Evolutionary conservation across 1,284 basidiomycete genomes (phyloP), one percentile per base, ranked within the genome.

Genomic region (Cystobasidiaceae sp.): DNA sequence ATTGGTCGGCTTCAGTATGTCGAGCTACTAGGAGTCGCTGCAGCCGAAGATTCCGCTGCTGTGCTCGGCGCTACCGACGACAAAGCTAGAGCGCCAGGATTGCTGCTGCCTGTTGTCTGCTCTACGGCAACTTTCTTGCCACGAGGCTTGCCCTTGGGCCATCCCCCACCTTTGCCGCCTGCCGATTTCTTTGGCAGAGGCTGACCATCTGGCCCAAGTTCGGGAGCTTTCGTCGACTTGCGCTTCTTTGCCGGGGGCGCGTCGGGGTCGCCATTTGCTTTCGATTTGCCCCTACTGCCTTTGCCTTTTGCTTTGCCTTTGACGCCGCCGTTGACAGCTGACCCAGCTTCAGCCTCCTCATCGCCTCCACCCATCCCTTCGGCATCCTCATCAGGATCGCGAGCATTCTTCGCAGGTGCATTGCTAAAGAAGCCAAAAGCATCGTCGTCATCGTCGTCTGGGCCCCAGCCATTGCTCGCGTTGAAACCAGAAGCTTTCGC

Each of bases 341-440:
- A 17, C 7, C 41, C 50, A 21, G 32, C 9, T 15, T 34, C 50
- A 15, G 43, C 61, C 6, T 64, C 43, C 9, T 37, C 51, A 5
- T 64, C 61, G 0, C 48, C 61, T 3, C 51, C 61, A 6, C 61
- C 56, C 54, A 56, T 56, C n/a, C 56, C 61, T 30, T 64, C 61
- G 3, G 52, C 32, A 49, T 64, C 52, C 45, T 44, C 48, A 21
- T 64, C 61, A 45, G 51, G 49, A 51, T 64, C 61, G 15, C 48
- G 32, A n/a, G 50, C 25, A 21, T 54, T 49, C 30, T 64, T 64
- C 15, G n/a, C 39, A 1, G 60, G 21, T 19, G 50, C 32, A 55
- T 59, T 59, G 13, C 51, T 46, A 32, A 64, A 64, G 61, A 64
- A 64, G 15, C 61, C 61, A 21, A 64, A 64, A 1, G 61, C 61